Evolutionary conservation across 352 stramenopile species (phyloP), one percentile per base, ranked within the genome.

Genomic region (Pythium sukuiense): DNA sequence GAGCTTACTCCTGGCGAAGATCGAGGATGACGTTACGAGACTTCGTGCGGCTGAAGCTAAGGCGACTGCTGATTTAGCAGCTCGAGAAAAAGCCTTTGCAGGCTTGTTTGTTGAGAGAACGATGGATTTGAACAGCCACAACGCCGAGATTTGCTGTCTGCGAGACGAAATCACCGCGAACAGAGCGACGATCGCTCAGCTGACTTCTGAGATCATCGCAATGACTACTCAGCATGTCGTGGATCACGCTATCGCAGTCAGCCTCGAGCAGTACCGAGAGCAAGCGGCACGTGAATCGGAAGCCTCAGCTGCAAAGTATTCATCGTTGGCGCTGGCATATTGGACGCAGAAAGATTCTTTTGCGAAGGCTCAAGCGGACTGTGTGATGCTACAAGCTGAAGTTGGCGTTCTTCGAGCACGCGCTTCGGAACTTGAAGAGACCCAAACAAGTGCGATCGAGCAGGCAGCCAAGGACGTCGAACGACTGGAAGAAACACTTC

Each of bases 61-160:
- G 24, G 65, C 65, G 0, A 39, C 30, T 2, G 14, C 14, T 11
- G 29, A 66, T 6, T 20, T 71, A 6, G 26, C 14, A 11, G 33
- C 27, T 9, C 20, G 54, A 24, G 58, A 71, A 20, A 41, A 62
- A 4, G 29, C 54, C 11, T 73, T 80, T 60, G 63, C 65, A 26
- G 39, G 52, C 0, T 24, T 70, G 41, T 43, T 70, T 18, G 57
- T 62, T 6, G 64, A 61, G 8, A 37, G 58, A 2, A 65, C 53
- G 0, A 61, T 70, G 2, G 64, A 70, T 39, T 30, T 63, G 35
- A 67, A 26, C 39, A 50, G 55, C 14, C 65, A 67, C 59, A 67
- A 63, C 65, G 58, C 60, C 27, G 63, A 76, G 26, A 50, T 70
- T 4, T 71, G 65, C 55, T 53, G 57, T 45, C 13, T 82, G 9